A percentile compares a stretch with the other conserved stretches of the same genome.
Conservation (phyloP, 2,329 filamentous ascomycete species). For the Magnaporthales sp. region DNA sequence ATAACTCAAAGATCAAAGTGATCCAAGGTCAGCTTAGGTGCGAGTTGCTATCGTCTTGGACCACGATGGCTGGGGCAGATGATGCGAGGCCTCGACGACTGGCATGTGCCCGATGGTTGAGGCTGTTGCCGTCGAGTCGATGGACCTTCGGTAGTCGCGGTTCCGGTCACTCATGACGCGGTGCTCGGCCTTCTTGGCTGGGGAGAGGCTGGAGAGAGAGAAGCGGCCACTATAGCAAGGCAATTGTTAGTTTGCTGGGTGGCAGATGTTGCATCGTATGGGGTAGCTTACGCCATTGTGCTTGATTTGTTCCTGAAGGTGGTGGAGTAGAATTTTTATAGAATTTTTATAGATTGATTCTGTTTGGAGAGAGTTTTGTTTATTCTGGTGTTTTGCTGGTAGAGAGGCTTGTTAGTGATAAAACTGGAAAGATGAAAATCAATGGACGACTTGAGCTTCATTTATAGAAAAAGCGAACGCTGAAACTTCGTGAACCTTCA, state of each 20-base stretch:
- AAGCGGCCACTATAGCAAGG: not conserved
- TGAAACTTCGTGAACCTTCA: not conserved
- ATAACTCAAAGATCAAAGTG: not conserved
- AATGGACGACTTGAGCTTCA: not conserved
- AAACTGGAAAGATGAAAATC: not conserved
- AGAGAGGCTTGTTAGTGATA: not conserved
- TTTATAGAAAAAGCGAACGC: not conserved
- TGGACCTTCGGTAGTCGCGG: not conserved
- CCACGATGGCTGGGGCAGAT: not conserved
- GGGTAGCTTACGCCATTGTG: not conserved
- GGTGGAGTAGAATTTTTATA: not conserved
- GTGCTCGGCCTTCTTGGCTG: conserved; percentile 3
- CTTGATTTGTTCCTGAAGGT: not conserved
- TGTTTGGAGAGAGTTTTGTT: not conserved
- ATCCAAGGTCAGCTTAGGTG: not conserved
- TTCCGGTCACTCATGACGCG: not conserved
- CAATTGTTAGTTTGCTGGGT: not conserved
- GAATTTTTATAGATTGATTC: not conserved
- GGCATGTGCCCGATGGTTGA: conserved; percentile 5
- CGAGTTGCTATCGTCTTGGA: not conserved
- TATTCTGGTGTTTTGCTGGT: not conserved
- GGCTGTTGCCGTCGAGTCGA: not conserved
- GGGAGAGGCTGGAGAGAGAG: conserved; percentile 4
- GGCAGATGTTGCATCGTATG: not conserved
- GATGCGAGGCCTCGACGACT: not conserved